Evolutionary conservation across 169 alveolate species (phyloP), one percentile per base, ranked within the genome.

Genomic region (Cryptosporidium ryanae): DNA sequence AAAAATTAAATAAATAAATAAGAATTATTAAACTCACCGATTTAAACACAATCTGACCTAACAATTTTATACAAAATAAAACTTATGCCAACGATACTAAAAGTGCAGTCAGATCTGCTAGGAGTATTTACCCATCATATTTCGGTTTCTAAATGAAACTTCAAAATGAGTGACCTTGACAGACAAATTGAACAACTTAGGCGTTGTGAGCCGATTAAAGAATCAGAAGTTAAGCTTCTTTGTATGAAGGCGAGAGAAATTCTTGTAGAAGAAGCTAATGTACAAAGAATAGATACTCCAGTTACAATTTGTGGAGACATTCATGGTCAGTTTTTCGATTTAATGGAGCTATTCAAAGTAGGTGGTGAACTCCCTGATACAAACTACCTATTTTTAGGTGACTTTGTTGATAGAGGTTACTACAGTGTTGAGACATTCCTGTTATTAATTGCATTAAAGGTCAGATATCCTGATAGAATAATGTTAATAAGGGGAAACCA

Each of bases 401-500:
- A 98, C 92, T 98, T 96, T 84, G 99, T 98, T 12, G 99, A 98
- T 92, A 92, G 99, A 82, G 99, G 99, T 68, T 96, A 96, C 89
- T 96, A 97, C 92, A 96, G 99, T 6, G 99, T 98, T 48, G 99
- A 98, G 91, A 97, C 99, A n/a, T 98, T 98, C 94, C 94, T 98
- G 61, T 96, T 98, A 31, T 93, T 98, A 65, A 92, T 98, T 31
- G 97, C 98, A 27, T 91, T 97, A 66, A 98, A 98, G 93, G 98
- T 96, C 38, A 91, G 98, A 89, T 98, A 96, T 92, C 99, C 99
- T 0, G 98, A 96, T 90, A 93, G 98, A 87, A 97, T 98, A 48
- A 96, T 98, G 46, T 91, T 98, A 52, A 95, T 98, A 21, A 93
- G 99, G 64, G 99, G 99, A 50, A 98, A 98, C 82, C 99, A 98